phyloP scores from a whole-genome alignment of 2,329 filamentous ascomycete species.

The Diplodia sapinea region DNA sequence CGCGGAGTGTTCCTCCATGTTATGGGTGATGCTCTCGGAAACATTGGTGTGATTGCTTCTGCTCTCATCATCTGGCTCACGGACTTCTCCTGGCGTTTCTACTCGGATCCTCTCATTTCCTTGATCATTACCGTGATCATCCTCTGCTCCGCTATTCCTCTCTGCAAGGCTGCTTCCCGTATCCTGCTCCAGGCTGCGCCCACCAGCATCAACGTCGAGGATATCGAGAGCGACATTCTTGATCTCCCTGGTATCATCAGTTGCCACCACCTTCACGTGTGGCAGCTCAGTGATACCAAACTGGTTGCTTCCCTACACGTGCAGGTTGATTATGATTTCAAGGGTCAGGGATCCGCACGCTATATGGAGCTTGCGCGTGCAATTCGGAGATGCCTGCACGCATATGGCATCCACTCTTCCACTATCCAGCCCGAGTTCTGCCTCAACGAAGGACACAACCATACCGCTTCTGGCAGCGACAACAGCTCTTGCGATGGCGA shows the following conservation, averaged over 20 bases:
- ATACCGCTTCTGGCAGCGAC: conserved; percentile 42
- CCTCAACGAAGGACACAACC: conserved; percentile 52
- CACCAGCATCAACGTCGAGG: conserved; percentile 82
- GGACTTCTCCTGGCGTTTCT: conserved; percentile 78
- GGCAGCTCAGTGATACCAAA: conserved; percentile 96
- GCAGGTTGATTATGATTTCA: conserved; percentile 87
- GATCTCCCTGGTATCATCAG: conserved; percentile 82
- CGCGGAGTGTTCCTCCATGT: conserved; percentile 72
- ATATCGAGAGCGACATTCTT: conserved; percentile 92
- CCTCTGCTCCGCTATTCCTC: conserved; percentile 74
- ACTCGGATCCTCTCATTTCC: conserved; percentile 90
- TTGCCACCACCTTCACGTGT: conserved; percentile 96
- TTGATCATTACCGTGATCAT: conserved; percentile 87
- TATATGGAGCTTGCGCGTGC: conserved; percentile 91
- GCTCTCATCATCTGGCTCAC: conserved; percentile 92
- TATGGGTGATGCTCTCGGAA: conserved; percentile 83
- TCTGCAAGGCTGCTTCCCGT: conserved; percentile 79
- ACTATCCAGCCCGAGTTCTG: conserved; percentile 93
- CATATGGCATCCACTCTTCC: conserved; percentile 93
- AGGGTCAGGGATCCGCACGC: conserved; percentile 73
- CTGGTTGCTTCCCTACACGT: conserved; percentile 92
- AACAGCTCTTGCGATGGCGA: conserved; percentile 34
- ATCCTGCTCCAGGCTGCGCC: conserved; percentile 95
- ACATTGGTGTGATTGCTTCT: conserved; percentile 82
- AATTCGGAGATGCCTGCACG: conserved; percentile 87